Base-by-base conservation (phyloP, 1,284 basidiomycete species). In the Schizophyllum commune region DNA sequence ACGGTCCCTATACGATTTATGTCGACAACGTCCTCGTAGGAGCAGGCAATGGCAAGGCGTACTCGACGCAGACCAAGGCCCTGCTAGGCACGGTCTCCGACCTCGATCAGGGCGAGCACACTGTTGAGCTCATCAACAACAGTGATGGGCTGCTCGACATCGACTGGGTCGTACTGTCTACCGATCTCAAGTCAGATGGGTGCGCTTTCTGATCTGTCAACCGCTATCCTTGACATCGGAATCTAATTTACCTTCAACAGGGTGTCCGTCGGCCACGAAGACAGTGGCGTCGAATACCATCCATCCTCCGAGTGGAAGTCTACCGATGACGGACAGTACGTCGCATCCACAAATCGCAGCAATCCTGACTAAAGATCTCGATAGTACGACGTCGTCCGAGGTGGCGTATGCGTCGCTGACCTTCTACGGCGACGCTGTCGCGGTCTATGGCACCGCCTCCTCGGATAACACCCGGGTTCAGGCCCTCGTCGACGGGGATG, bases 371-470 rank as follows among this genome's bases (percentile, higher is more conserved):
- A 47, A 52, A 21, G 58, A 19, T 55, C 20, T 2, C 57, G 83
- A 81, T 65, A 80, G 70, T 67, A 75, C 80, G 1, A 65, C 73
- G 58, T 69, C 67, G 4, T 62, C 70, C n/a, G 75, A 72, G 33
- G 77, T 80, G 27, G 73, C 74, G 7, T 39, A 39, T 21, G 78
- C 76, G 15, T 74, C 75, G 4, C 65, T 82, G 7, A 63, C 70
- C n/a, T 83, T 83, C 67, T 64, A 67, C 4, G 82, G 82, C 33
- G 76, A 81, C 60, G 80, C 78, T 19, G 71, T 84, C 55, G 80
- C 79, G 15, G 62, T 83, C 1, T 83, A 80, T 63, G 81, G 82
- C 33, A 79, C 81, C 1, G 74, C 80, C 21, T 77, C 79, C 7
- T 77, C 79, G 19, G 74, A 79, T 60, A 80, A 80, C 65, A 77